These are phyloP conservation scores for Mycena kentingensis DNA, from an alignment of 768 basidiomycete species.

Conservation along the genomic window DNA sequence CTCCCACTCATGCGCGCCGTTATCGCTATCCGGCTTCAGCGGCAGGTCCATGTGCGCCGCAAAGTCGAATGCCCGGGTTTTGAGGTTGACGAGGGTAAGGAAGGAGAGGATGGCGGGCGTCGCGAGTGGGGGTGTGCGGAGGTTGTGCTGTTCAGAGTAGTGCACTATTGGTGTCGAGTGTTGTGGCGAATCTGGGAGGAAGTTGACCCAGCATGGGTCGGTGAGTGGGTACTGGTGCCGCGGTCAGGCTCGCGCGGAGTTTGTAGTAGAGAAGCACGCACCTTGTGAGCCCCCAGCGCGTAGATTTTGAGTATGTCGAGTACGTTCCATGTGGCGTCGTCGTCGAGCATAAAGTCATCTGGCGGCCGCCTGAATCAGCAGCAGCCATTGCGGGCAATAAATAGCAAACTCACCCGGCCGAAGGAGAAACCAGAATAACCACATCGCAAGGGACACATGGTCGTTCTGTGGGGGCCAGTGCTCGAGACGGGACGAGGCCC, in stretches of 20 bases:
- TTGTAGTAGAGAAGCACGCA: slow-evolving; percentile 24
- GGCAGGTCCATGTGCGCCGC: slow-evolving; percentile 36
- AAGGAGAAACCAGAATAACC: slow-evolving; percentile 77
- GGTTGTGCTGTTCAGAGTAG: slow-evolving; percentile 46
- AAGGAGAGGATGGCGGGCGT: slow-evolving; percentile 74
- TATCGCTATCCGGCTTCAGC: slow-evolving; percentile 35
- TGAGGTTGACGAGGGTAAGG: slow-evolving; percentile 52
- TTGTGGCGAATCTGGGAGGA: slow-evolving; percentile 39
- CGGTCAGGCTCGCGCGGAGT: too few species aligned
- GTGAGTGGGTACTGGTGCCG: slow-evolving; percentile 66
- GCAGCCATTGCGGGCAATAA: neutral
- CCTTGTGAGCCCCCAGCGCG: slow-evolving; percentile 69
- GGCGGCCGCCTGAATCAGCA: slow-evolving; percentile 3
- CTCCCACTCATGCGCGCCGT: slow-evolving; percentile 75
- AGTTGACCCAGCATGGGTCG: slow-evolving; percentile 59
- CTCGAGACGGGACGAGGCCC: slow-evolving; percentile 41
- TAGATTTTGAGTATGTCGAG: slow-evolving; percentile 57
- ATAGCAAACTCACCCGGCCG: slow-evolving; percentile 59
- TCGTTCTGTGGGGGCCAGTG: slow-evolving; percentile 60
- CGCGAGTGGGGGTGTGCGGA: slow-evolving; percentile 63
- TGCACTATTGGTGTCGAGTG: slow-evolving; percentile 35
- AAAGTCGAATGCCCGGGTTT: slow-evolving; percentile 31
- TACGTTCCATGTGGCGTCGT: slow-evolving; percentile 45
- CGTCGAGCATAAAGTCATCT: slow-evolving; percentile 53
- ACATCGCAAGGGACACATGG: slow-evolving; percentile 65